phyloP scores from a whole-genome alignment of 345 rosid species.

The Zanthoxylum bungeanum region DNA sequence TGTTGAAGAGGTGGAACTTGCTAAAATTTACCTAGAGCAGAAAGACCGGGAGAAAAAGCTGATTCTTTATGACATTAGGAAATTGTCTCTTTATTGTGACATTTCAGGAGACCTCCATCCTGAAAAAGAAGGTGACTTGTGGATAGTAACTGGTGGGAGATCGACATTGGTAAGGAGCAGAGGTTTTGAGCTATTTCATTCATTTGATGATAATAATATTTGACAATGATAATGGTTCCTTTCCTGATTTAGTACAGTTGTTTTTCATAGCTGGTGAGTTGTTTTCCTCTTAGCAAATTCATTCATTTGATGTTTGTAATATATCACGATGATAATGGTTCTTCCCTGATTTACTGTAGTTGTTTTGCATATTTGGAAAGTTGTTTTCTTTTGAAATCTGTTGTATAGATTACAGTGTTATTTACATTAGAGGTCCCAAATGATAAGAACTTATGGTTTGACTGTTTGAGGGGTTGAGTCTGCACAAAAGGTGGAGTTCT shows the following conservation, averaged over 20 bases:
- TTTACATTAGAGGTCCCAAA: background rate
- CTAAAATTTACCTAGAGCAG: constrained; percentile 78
- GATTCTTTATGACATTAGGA: constrained; percentile 77
- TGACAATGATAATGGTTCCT: constrained; percentile 1
- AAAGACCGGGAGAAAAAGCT: constrained; percentile 71
- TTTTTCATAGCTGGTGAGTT: background rate
- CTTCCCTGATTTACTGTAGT: background rate
- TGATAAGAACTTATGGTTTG: background rate
- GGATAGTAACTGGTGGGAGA: constrained; percentile 52
- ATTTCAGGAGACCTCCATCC: constrained; percentile 43
- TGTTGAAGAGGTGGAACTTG: constrained; percentile 96
- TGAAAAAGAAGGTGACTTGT: constrained; percentile 36
- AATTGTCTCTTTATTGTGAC: constrained; percentile 54
- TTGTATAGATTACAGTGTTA: background rate
- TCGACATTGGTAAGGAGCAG: constrained; percentile 41
- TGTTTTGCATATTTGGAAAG: background rate
- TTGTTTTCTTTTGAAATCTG: background rate
- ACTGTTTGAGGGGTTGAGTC: background rate
- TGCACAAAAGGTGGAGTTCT: background rate
- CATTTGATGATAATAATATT: background rate
- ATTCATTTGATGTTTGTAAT: background rate
- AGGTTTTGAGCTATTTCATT: background rate
- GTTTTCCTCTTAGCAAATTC: constrained; percentile 3
- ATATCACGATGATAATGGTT: background rate
- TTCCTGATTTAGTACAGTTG: background rate